Conservation (phyloP, 2,329 filamentous ascomycete species). For the Stemphylium beticola region DNA sequence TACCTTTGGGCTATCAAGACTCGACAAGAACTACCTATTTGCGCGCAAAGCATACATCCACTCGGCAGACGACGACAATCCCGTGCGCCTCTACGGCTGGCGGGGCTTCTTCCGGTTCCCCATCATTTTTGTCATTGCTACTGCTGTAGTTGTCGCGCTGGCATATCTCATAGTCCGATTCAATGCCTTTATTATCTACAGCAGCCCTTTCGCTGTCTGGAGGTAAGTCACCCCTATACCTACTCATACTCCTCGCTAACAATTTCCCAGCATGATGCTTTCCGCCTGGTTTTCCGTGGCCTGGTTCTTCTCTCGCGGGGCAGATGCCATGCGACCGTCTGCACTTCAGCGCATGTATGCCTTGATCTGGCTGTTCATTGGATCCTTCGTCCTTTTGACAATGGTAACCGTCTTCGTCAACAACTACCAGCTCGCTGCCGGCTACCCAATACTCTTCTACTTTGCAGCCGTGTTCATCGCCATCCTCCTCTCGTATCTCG, state of each 20-base stretch:
- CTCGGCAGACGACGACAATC: slow-evolving; percentile 63
- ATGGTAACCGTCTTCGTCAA: slow-evolving; percentile 77
- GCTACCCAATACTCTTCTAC: slow-evolving; percentile 83
- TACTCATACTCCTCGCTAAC: slow-evolving; percentile 5
- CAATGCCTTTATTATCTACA: slow-evolving; percentile 91
- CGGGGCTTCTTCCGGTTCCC: slow-evolving; percentile 86
- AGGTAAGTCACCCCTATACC: slow-evolving; percentile 35
- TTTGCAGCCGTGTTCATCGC: slow-evolving; percentile 77
- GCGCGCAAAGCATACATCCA: slow-evolving; percentile 68
- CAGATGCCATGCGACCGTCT: slow-evolving; percentile 80
- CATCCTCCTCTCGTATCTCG: slow-evolving; percentile 75
- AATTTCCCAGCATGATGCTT: slow-evolving; percentile 70
- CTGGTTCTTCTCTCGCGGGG: slow-evolving; percentile 82
- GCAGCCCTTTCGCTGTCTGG: slow-evolving; percentile 87
- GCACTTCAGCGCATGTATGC: slow-evolving; percentile 83
- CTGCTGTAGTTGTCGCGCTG: slow-evolving; percentile 71
- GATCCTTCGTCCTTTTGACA: slow-evolving; percentile 76
- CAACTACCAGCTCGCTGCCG: slow-evolving; percentile 72
- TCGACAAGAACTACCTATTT: slow-evolving; percentile 90
- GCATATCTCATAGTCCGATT: slow-evolving; percentile 79
- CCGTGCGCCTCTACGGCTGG: slow-evolving; percentile 73
- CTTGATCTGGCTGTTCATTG: slow-evolving; percentile 81
- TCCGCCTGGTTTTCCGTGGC: slow-evolving; percentile 79
- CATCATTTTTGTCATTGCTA: slow-evolving; percentile 72
- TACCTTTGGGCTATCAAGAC: slow-evolving; percentile 70